Evolutionary conservation across 2,329 filamentous ascomycete genomes (phyloP).

Genomic region (Cryphonectria radicalis): DNA sequence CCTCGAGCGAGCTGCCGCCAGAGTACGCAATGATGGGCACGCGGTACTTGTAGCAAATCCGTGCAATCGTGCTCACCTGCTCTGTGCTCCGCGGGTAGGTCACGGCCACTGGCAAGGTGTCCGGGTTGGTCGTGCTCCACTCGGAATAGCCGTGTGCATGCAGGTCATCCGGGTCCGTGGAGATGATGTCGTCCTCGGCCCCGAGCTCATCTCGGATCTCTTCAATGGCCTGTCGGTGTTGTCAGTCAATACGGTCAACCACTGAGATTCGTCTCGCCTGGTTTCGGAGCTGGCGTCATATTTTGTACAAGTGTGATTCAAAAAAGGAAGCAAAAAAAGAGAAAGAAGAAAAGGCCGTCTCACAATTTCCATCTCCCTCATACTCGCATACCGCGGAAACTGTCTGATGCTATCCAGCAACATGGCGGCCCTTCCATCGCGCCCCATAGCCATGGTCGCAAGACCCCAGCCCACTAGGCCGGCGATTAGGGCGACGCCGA

Average conservation of each 20-base stretch:
- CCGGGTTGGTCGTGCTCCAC: constrained; percentile 67
- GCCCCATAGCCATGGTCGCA: constrained; percentile 37
- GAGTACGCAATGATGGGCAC: constrained; percentile 88
- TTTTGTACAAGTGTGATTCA: not conserved
- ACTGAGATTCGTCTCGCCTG: not conserved
- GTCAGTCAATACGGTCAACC: constrained; percentile 6
- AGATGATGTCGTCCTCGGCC: constrained; percentile 59
- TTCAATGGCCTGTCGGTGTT: constrained; percentile 51
- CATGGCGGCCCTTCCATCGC: constrained; percentile 34
- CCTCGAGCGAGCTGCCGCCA: constrained; percentile 84
- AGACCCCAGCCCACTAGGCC: constrained; percentile 48
- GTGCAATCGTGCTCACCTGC: constrained; percentile 62
- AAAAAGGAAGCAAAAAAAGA: not conserved
- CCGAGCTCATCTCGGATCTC: constrained; percentile 56
- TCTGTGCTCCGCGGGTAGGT: constrained; percentile 65
- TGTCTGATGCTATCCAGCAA: constrained; percentile 36
- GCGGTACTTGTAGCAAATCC: constrained; percentile 76
- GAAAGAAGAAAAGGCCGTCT: constrained; percentile 19
- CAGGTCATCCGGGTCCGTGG: constrained; percentile 65
- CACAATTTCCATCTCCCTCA: constrained; percentile 49
- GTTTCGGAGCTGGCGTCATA: not conserved
- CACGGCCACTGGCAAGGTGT: constrained; percentile 65
- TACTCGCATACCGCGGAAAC: constrained; percentile 44
- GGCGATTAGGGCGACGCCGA: constrained; percentile 45
- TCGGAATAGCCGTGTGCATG: constrained; percentile 68